Percentiles rank a stretch among this genome's conserved stretches.
phyloP scores from a whole-genome alignment of 108 stramenopile genomes.

The Aurantiochytrium sp. region DNA sequence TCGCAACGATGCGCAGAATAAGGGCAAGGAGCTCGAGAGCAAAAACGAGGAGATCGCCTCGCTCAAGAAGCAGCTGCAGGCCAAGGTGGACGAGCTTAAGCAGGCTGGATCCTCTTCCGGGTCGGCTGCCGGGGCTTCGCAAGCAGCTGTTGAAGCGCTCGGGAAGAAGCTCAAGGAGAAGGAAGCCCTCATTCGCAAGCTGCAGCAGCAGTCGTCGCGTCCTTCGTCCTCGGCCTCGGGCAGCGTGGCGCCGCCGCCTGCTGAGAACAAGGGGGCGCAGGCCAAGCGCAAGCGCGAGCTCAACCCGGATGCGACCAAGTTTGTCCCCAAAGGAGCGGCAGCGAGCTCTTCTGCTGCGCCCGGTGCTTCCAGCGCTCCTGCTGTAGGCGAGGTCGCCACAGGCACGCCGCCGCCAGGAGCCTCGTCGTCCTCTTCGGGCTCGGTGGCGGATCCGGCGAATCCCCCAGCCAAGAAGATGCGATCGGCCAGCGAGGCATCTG shows the following conservation, averaged over 20 bases:
- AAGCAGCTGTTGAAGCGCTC: background rate
- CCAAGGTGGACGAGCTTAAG: background rate
- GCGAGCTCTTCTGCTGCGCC: background rate
- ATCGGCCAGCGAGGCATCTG: background rate
- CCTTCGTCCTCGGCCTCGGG: background rate
- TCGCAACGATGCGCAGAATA: background rate
- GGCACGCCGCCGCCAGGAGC: too few species aligned
- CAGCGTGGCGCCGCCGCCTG: background rate
- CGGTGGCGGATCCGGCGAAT: background rate
- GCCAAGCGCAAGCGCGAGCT: background rate
- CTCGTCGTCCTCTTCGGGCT: too few species aligned
- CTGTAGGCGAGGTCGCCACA: too few species aligned
- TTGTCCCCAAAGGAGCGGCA: background rate
- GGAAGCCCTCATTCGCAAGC: background rate
- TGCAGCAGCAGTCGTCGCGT: background rate
- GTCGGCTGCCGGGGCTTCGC: background rate
- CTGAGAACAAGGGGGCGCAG: background rate
- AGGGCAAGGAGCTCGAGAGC: background rate
- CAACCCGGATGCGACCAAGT: background rate
- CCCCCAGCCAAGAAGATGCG: background rate
- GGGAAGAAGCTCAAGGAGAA: background rate
- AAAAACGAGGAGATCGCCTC: background rate
- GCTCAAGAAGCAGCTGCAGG: background rate
- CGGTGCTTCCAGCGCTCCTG: too few species aligned
- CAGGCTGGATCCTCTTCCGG: background rate